phyloP scores from a whole-genome alignment of 2,329 filamentous ascomycete genomes.

The Mycosphaerella arachidis region DNA sequence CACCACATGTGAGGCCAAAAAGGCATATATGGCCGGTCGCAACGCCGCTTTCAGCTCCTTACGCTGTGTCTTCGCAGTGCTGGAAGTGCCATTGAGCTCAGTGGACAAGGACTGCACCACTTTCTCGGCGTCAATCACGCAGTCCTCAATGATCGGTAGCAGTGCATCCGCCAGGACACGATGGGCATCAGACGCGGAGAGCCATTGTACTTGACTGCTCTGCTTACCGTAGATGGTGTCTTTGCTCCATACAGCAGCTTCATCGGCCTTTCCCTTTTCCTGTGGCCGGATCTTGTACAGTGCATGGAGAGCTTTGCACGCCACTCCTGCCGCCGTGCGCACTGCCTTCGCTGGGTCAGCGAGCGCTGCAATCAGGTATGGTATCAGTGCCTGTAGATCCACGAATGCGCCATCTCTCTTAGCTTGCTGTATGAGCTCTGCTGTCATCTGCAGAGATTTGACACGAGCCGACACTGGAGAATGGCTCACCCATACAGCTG shows the following conservation, averaged over 20 bases:
- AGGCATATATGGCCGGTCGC: slow-evolving; percentile 63
- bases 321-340: slow-evolving; percentile 39
- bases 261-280: slow-evolving; percentile 6
- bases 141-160: slow-evolving; percentile 78
- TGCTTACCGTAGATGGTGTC: slow-evolving; percentile 60
- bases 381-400: slow-evolving; percentile 74
- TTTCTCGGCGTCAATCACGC: slow-evolving; percentile 70
- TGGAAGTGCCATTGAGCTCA: slow-evolving; percentile 47
- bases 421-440: slow-evolving; percentile 11
- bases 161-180: slow-evolving; percentile 63
- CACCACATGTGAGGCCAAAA: slow-evolving; percentile 68
- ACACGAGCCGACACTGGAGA: slow-evolving; percentile 10
- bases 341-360: slow-evolving; percentile 52
- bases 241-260: slow-evolving; percentile 48
- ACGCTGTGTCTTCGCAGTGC: slow-evolving; percentile 11
- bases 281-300: slow-evolving; percentile 8
- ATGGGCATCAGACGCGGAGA: slow-evolving; percentile 54
- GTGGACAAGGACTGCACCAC: slow-evolving; percentile 61
- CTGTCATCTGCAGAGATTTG: slow-evolving; percentile 15
- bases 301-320: slow-evolving; percentile 11
- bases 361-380: slow-evolving; percentile 66
- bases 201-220: slow-evolving; percentile 49
- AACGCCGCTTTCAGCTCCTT: slow-evolving; percentile 56
- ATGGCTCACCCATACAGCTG: slow-evolving; percentile 16
- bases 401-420: background rate